Evolutionary conservation across 768 basidiomycete genomes (phyloP).

Genomic region (Hygrocybe coccinea): DNA sequence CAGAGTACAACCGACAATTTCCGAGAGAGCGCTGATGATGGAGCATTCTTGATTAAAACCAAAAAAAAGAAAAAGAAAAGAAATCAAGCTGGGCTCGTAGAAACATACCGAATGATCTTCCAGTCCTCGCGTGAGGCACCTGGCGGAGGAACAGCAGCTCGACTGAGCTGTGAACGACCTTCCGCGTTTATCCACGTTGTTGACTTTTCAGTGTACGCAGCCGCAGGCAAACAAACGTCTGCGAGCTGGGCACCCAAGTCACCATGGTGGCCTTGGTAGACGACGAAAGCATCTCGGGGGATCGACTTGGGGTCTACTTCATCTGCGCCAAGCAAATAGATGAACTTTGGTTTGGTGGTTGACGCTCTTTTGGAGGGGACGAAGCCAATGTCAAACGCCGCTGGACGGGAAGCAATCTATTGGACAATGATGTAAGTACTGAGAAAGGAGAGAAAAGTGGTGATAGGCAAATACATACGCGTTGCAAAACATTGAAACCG

Average conservation of each 20-base stretch:
- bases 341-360: conserved; percentile 78
- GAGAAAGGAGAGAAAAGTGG: not conserved
- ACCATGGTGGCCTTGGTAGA: conserved; percentile 98
- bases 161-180: conserved; percentile 84
- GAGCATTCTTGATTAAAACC: not conserved
- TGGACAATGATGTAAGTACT: conserved; percentile 2
- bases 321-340: conserved; percentile 95
- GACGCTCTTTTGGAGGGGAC: conserved; percentile 78
- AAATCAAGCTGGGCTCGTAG: no score
- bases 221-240: conserved; percentile 90
- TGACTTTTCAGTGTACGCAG: conserved; percentile 88
- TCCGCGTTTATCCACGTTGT: conserved; percentile 97
- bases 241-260: conserved; percentile 94
- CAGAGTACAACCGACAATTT: conserved; percentile 71
- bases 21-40: conserved; percentile 71
- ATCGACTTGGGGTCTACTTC: conserved; percentile 86
- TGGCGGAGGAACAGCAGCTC: conserved; percentile 91
- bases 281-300: conserved; percentile 89
- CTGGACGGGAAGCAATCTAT: conserved; percentile 86
- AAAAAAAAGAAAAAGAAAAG: conserved; percentile 1
- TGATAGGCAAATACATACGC: conserved; percentile 48
- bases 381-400: conserved; percentile 94
- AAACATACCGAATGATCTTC: conserved; percentile 83
- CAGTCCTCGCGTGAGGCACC: conserved; percentile 94
- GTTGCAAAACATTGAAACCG: conserved; percentile 87